Conservation (phyloP, 306 rosid species). For the Clitoria ternatea region DNA sequence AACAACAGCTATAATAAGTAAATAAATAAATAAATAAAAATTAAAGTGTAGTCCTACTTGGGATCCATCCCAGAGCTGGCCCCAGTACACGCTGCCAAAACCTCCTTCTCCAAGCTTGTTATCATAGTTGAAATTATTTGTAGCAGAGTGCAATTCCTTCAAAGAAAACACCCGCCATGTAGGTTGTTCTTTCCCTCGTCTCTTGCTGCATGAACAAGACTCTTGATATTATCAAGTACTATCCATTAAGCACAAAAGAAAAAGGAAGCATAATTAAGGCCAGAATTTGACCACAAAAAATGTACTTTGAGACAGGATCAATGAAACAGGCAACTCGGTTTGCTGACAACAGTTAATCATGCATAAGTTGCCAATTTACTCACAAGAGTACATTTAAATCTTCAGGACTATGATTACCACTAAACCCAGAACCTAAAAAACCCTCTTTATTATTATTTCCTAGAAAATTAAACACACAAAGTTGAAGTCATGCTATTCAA, state of each 20-base stretch:
- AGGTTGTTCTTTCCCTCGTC: conserved; percentile 57
- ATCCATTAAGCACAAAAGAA: not conserved
- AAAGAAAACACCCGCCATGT: conserved; percentile 83
- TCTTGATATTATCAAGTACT: conserved; percentile 8
- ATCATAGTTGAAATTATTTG: conserved; percentile 83
- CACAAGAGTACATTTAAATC: no score
- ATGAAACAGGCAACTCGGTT: not conserved
- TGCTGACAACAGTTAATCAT: not conserved
- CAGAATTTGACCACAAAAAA: not conserved
- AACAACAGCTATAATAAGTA: not conserved
- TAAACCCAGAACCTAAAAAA: conserved; percentile 13
- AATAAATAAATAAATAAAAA: not conserved
- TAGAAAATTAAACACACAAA: not conserved
- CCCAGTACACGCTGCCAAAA: conserved; percentile 93
- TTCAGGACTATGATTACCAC: no score
- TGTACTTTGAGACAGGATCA: not conserved
- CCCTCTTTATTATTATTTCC: not conserved
- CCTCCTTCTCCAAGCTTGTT: conserved; percentile 96
- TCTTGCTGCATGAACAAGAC: conserved; percentile 43
- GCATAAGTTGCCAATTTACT: not conserved
- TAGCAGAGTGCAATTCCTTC: conserved; percentile 81
- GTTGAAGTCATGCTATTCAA: not conserved
- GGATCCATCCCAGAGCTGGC: conserved; percentile 94
- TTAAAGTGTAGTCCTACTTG: conserved; percentile 45
- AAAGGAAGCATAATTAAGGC: not conserved